Conservation (phyloP, 495 filamentous ascomycete species). For the Darksidea phi region DNA sequence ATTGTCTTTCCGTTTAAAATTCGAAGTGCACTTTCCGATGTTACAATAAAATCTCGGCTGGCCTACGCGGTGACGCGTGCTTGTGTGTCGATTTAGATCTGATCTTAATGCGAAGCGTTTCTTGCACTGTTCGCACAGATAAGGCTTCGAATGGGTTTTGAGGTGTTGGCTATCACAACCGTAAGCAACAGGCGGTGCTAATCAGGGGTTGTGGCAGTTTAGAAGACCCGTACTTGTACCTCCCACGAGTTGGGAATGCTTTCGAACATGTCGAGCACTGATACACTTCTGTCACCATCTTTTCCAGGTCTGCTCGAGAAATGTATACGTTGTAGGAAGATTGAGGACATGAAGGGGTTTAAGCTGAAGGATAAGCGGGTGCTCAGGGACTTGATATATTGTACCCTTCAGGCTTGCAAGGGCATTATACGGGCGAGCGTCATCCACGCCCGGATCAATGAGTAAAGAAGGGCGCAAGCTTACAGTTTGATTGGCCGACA, state of each 20-base stretch:
- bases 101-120: conserved; percentile 7
- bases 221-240: not conserved
- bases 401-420: too few relatives aligned
- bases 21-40: conserved; percentile 1
- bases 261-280: not conserved
- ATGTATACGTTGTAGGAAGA: too few relatives aligned
- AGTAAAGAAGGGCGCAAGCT: too few relatives aligned
- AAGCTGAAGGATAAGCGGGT: too few relatives aligned
- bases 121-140: not conserved
- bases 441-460: too few relatives aligned
- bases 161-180: conserved; percentile 6
- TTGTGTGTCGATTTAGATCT: conserved; percentile 9
- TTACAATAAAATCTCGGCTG: not conserved
- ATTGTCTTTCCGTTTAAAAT: conserved; percentile 14
- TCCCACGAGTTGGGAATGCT: not conserved
- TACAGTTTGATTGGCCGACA: too few relatives aligned
- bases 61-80: conserved; percentile 4
- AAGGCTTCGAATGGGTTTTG: conserved; percentile 21
- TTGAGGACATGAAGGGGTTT: too few relatives aligned
- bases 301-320: too few relatives aligned
- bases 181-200: not conserved
- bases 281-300: not conserved
- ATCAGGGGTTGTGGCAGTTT: too few relatives aligned
- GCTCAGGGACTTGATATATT: too few relatives aligned
- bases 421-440: too few relatives aligned